phyloP scores from a whole-genome alignment of 2,329 filamentous ascomycete genomes.

The Scleromitrula shiraiana region DNA sequence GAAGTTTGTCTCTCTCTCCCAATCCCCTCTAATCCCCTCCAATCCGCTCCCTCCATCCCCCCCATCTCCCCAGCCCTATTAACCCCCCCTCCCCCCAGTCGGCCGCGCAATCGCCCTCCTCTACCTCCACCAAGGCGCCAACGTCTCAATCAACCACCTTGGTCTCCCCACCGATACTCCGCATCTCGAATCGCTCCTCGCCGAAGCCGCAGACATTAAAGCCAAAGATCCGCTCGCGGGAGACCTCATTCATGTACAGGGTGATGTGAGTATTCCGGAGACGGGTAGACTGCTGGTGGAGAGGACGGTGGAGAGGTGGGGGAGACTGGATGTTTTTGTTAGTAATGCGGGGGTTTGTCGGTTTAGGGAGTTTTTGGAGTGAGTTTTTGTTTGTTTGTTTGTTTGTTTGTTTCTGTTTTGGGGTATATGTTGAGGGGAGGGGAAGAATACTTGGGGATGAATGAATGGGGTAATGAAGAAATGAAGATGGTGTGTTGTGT shows the following conservation, averaged over 20 bases:
- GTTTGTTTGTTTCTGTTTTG: not conserved
- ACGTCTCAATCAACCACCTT: constrained; percentile 75
- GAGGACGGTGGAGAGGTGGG: constrained; percentile 53
- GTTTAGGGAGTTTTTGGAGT: constrained; percentile 80
- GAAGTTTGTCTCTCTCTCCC: constrained; percentile 2
- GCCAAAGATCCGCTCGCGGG: constrained; percentile 35
- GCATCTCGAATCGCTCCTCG: constrained; percentile 46
- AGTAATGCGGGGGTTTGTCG: constrained; percentile 84
- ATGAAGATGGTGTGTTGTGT: too few relatives aligned
- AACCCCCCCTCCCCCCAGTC: constrained; percentile 38
- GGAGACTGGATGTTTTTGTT: constrained; percentile 68
- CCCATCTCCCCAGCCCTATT: constrained; percentile 10
- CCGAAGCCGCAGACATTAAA: constrained; percentile 43
- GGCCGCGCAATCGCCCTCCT: constrained; percentile 76
- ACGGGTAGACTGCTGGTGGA: constrained; percentile 63
- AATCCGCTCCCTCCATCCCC: constrained; percentile 45
- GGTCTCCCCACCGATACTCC: constrained; percentile 44
- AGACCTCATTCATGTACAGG: constrained; percentile 58
- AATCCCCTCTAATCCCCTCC: not conserved
- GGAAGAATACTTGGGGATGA: too few relatives aligned
- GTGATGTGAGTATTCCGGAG: constrained; percentile 68
- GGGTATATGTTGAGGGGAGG: not conserved
- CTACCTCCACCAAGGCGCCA: constrained; percentile 69
- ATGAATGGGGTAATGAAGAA: not conserved
- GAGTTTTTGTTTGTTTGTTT: constrained; percentile 21